These are phyloP conservation scores for Solanum aculeatissimum DNA, from an alignment of 305 asterid species.

Conservation along the genomic window DNA sequence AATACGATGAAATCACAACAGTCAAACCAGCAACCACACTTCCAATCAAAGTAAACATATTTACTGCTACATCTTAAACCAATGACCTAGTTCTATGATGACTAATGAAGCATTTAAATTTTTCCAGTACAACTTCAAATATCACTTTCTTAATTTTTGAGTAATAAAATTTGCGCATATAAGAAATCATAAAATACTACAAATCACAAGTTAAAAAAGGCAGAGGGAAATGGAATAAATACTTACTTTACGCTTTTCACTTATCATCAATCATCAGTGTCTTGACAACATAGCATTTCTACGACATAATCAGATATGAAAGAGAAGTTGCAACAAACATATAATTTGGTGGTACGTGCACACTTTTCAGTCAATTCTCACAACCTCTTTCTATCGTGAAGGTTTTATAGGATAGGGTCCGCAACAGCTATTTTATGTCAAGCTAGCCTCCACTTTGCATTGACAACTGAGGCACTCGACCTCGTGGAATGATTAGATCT, in stretches of 20 bases:
- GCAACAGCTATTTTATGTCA: not conserved
- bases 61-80: not conserved
- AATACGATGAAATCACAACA: not conserved
- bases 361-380: not conserved
- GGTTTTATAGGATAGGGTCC: not conserved
- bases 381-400: not conserved
- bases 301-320: not conserved
- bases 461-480: slow-evolving; percentile 69
- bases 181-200: not conserved
- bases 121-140: not conserved
- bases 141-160: not conserved
- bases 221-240: not conserved
- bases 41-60: not conserved
- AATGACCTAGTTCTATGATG: not conserved
- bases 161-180: not conserved
- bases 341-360: not conserved
- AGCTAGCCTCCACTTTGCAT: slow-evolving; percentile 68
- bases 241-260: not conserved
- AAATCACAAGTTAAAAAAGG: not conserved
- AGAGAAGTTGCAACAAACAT: not conserved
- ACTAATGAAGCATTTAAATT: not conserved
- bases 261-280: not conserved
- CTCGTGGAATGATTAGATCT: slow-evolving; percentile 78
- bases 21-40: not conserved
- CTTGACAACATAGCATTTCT: not conserved